Evolutionary conservation across 2,329 filamentous ascomycete genomes (phyloP).

Genomic region (Teratosphaeria nubilosa): DNA sequence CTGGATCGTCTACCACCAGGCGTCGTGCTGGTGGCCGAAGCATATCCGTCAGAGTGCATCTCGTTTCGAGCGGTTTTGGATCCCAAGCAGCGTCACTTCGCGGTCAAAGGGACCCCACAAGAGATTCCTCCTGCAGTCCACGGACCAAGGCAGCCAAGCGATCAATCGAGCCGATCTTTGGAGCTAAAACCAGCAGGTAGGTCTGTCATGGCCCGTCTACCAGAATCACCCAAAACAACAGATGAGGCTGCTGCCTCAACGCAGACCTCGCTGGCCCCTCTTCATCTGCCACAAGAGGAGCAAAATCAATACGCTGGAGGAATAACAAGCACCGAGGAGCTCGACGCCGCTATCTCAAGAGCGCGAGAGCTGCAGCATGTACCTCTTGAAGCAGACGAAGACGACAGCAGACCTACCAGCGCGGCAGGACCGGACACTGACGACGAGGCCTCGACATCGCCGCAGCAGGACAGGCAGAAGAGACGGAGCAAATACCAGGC

Average conservation of each 20-base stretch:
- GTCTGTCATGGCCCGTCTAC: slow-evolving; percentile 27
- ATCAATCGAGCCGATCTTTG: slow-evolving; percentile 29
- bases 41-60: slow-evolving; percentile 36
- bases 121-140: not conserved
- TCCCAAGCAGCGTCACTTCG: slow-evolving; percentile 48
- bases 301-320: not conserved
- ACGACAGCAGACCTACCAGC: slow-evolving; percentile 18
- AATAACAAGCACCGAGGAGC: slow-evolving; percentile 37
- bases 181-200: slow-evolving; percentile 41
- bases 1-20: slow-evolving; percentile 35
- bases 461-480: slow-evolving; percentile 8
- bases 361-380: slow-evolving; percentile 52
- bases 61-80: slow-evolving; percentile 35
- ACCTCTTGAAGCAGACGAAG: slow-evolving; percentile 32
- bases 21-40: slow-evolving; percentile 42
- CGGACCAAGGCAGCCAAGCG: not conserved
- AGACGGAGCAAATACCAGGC: slow-evolving; percentile 13
- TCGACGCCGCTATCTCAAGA: slow-evolving; percentile 56
- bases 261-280: not conserved
- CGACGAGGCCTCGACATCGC: slow-evolving; percentile 5
- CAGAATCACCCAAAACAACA: slow-evolving; percentile 30
- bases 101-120: slow-evolving; percentile 28
- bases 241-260: slow-evolving; percentile 20
- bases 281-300: not conserved
- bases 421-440: slow-evolving; percentile 12